A percentile compares a stretch with the other conserved stretches of the same genome.
Conservation (phyloP, 208 protist genomes). For the Strigomonas oncopelti region DNA sequence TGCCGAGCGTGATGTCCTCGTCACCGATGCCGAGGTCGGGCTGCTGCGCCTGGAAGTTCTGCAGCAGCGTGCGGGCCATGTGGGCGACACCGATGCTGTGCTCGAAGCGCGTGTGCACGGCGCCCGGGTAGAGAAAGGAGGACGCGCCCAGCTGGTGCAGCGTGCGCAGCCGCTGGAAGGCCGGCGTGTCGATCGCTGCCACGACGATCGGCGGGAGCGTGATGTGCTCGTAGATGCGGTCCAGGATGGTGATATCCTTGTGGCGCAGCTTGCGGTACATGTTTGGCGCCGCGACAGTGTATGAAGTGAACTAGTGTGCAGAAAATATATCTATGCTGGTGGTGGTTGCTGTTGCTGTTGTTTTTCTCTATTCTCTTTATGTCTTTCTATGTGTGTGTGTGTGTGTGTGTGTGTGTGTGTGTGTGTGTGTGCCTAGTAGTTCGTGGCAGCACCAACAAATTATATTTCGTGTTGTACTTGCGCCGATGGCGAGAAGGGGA, state of each 20-base stretch:
- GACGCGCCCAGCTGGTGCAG: conserved; percentile 94
- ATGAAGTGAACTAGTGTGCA: background rate
- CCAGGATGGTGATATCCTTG: conserved; percentile 67
- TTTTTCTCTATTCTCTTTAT: background rate
- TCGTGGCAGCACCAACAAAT: too few species aligned
- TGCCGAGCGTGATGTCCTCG: conserved; percentile 80
- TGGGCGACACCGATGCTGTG: conserved; percentile 95
- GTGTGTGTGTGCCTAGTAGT: conserved; percentile 11
- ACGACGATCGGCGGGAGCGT: conserved; percentile 80
- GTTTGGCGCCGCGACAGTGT: background rate
- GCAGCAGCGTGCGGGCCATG: conserved; percentile 83
- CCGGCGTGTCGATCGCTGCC: conserved; percentile 91
- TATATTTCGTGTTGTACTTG: too few species aligned
- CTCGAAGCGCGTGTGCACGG: conserved; percentile 95
- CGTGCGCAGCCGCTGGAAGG: conserved; percentile 93
- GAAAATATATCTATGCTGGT: background rate
- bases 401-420: conserved; percentile 8
- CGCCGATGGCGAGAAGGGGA: background rate
- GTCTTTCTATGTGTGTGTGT: conserved; percentile 4
- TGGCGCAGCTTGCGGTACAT: conserved; percentile 31
- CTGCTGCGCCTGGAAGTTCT: conserved; percentile 77
- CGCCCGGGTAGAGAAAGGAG: conserved; percentile 94
- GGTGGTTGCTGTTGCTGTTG: background rate
- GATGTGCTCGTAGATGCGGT: conserved; percentile 94
- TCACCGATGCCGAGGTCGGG: conserved; percentile 88